These are phyloP conservation scores for Scytalidium sp. DNA, from an alignment of 2,329 filamentous ascomycete genomes.

Conservation along the genomic window DNA sequence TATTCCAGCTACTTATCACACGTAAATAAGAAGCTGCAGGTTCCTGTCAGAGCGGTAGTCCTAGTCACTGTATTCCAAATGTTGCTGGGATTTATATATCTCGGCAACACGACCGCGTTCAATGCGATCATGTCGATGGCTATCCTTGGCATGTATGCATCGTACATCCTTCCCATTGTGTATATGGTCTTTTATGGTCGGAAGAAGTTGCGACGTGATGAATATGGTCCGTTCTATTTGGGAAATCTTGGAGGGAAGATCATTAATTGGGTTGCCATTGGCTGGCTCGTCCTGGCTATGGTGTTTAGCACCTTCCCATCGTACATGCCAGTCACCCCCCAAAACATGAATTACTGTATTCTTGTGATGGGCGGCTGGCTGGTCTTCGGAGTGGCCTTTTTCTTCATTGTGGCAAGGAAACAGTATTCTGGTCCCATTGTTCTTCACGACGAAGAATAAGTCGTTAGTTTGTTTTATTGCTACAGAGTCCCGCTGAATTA, in stretches of 20 bases:
- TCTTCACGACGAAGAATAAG: not conserved
- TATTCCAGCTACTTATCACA: constrained; percentile 35
- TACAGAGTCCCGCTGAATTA: no score
- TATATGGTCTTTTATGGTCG: constrained; percentile 36
- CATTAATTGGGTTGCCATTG: constrained; percentile 37
- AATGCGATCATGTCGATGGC: constrained; percentile 43
- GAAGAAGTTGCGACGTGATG: constrained; percentile 16
- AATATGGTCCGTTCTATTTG: constrained; percentile 27
- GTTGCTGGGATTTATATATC: constrained; percentile 43
- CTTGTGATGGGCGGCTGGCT: constrained; percentile 41
- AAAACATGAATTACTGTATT: constrained; percentile 45
- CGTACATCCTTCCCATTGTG: constrained; percentile 38
- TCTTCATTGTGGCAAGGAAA: constrained; percentile 22
- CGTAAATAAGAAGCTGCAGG: constrained; percentile 27
- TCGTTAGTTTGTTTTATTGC: not conserved
- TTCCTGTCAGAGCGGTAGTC: constrained; percentile 36
- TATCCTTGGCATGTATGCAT: constrained; percentile 40
- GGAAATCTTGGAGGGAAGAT: constrained; percentile 29
- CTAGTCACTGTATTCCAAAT: constrained; percentile 40
- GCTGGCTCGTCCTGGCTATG: constrained; percentile 42
- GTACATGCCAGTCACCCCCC: constrained; percentile 34
- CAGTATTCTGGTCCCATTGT: constrained; percentile 24
- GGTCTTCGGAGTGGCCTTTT: constrained; percentile 32
- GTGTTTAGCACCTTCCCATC: constrained; percentile 44
- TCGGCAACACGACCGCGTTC: constrained; percentile 44